Percentiles rank a stretch among this genome's conserved stretches.
These are phyloP conservation scores for Yamadazyma sp. DNA, from an alignment of 805 yeast genomes.

Conservation along the genomic window DNA sequence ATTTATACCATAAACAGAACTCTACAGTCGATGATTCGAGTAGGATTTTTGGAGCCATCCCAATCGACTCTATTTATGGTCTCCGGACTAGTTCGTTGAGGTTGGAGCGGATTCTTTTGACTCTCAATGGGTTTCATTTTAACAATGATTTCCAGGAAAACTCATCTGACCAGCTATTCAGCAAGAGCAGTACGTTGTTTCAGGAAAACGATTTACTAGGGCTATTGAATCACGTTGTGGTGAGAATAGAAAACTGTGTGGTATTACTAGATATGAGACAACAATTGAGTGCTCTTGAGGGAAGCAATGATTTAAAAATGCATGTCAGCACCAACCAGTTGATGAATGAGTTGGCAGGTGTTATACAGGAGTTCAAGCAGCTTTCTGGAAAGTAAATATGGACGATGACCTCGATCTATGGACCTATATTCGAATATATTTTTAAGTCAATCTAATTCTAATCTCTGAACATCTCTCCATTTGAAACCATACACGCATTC, in stretches of 20 bases:
- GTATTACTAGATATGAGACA: constrained; percentile 35
- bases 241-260: constrained; percentile 66
- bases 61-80: constrained; percentile 47
- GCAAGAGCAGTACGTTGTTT: constrained; percentile 18
- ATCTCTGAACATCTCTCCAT: neutral
- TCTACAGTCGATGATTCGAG: constrained; percentile 29
- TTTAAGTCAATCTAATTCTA: neutral
- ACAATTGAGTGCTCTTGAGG: constrained; percentile 23
- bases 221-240: constrained; percentile 62
- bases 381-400: constrained; percentile 1
- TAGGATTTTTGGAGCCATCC: constrained; percentile 37
- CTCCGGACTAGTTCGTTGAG: constrained; percentile 55
- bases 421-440: neutral
- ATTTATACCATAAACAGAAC: constrained; percentile 33
- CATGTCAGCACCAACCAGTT: constrained; percentile 10
- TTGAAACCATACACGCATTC: too few relatives aligned
- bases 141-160: constrained; percentile 27
- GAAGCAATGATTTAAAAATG: constrained; percentile 16
- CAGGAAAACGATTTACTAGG: constrained; percentile 47
- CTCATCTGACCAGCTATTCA: constrained; percentile 25
- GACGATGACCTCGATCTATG: too few relatives aligned
- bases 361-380: constrained; percentile 11
- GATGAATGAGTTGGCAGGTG: constrained; percentile 12
- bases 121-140: constrained; percentile 43
- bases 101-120: constrained; percentile 58